Conservation (phyloP, 2,329 filamentous ascomycete genomes). For the Aureobasidium zeae region DNA sequence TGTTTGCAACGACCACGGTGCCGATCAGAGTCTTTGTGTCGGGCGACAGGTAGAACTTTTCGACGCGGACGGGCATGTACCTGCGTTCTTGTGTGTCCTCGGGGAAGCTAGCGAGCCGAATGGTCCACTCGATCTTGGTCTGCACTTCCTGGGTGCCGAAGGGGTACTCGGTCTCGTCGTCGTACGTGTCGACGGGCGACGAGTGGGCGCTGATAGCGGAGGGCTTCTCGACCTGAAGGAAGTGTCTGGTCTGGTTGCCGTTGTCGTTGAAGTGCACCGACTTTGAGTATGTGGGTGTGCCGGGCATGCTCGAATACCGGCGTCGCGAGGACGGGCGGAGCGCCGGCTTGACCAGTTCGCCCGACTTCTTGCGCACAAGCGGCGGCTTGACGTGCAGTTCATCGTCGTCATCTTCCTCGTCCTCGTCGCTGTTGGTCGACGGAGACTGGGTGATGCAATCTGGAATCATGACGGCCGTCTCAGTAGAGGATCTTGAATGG, state of each 20-base stretch:
- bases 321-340: slow-evolving; percentile 69
- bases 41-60: slow-evolving; percentile 74
- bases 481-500: slow-evolving; percentile 52
- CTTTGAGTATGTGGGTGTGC: slow-evolving; percentile 90
- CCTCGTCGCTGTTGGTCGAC: slow-evolving; percentile 37
- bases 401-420: slow-evolving; percentile 47
- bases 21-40: slow-evolving; percentile 85
- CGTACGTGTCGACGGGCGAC: slow-evolving; percentile 80
- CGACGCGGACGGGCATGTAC: slow-evolving; percentile 63
- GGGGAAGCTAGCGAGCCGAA: slow-evolving; percentile 76
- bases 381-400: slow-evolving; percentile 54
- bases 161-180: slow-evolving; percentile 82
- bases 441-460: slow-evolving; percentile 37
- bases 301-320: slow-evolving; percentile 91
- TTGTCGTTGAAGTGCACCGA: slow-evolving; percentile 98
- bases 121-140: slow-evolving; percentile 69
- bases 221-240: slow-evolving; percentile 85
- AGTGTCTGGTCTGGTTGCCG: slow-evolving; percentile 91
- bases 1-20: slow-evolving; percentile 73
- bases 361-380: slow-evolving; percentile 96
- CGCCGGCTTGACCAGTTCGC: slow-evolving; percentile 88
- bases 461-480: slow-evolving; percentile 43
- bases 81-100: slow-evolving; percentile 53
- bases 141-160: slow-evolving; percentile 51
- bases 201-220: slow-evolving; percentile 93